Evolutionary conservation across 2,329 filamentous ascomycete genomes (phyloP), one percentile per base, ranked within the genome.

Genomic region (Calonectria hawksworthii): DNA sequence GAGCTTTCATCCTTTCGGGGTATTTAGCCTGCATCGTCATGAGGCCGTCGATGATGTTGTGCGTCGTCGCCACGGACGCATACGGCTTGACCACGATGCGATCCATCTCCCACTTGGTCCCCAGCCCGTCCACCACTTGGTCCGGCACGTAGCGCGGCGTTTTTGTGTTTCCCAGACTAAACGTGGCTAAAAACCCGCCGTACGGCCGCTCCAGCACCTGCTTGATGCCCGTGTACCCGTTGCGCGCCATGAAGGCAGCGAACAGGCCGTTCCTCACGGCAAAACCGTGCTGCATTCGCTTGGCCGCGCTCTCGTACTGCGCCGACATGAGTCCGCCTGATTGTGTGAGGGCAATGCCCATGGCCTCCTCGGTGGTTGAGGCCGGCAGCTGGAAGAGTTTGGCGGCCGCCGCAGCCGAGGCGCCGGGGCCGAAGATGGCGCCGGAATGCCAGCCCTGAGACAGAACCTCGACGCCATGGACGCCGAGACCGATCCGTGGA

Each of bases 21-120:
- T 28, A 41, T 5, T 63, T 41, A 2, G 56, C 56, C 34, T 63
- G 56, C 34, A 68, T 36, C 13, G 34, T 51, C 34, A 68, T 68
- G 36, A 68, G 34, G 3, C 32, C 66, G 28, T 68, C 66, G 18
- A 56, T 68, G 13, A 23, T 59, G 52, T 51, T 68, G 34, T 68
- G 66, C 3, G 66, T 59, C 32, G 34, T 68, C 32, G 66, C 47
- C 23, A 68, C 66, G 21, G 66, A 68, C 6, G 66, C 66, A 28
- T 68, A 68, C n/a, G 50, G 66, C 51, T 68, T 56, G 23, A 59
- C 66, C 8, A 68, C 32, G 18, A 68, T 52, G 4, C 50, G 66
- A n/a, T 68, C 66, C 21, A 68, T 14, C 6, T 68, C 66, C 66
- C 66, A 68, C 56, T 38, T 41, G 6, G 36, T 36, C 9, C 56